Conservation (phyloP, 495 filamentous ascomycete genomes). For the Stereocaulon alpinum region DNA sequence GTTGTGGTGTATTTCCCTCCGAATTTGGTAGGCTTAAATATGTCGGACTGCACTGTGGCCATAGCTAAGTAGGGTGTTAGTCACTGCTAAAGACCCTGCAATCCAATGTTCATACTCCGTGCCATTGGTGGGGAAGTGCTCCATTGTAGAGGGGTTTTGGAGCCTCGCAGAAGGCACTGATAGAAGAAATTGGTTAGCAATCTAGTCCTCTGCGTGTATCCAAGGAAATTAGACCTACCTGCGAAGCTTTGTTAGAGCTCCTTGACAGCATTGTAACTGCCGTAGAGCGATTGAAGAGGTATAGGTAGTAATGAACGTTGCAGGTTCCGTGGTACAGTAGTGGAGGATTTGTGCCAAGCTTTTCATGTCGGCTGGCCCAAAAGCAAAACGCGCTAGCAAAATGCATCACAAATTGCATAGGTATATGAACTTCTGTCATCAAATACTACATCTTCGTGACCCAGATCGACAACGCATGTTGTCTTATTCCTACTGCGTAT, state of each 20-base stretch:
- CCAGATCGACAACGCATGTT: not conserved
- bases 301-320: not conserved
- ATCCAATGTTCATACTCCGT: slow-evolving; percentile 31
- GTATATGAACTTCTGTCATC: not conserved
- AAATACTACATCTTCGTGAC: not conserved
- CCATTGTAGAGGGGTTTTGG: slow-evolving; percentile 30
- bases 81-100: not conserved
- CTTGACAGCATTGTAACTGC: slow-evolving; percentile 8
- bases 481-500: not conserved
- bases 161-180: slow-evolving; percentile 36
- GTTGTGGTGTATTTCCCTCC: slow-evolving; percentile 99
- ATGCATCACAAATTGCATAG: too few species aligned
- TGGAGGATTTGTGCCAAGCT: not conserved
- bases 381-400: not conserved
- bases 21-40: slow-evolving; percentile 98
- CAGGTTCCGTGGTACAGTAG: not conserved
- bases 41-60: slow-evolving; percentile 74
- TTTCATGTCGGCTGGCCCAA: not conserved
- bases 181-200: slow-evolving; percentile 2
- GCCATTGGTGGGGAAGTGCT: slow-evolving; percentile 30
- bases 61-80: slow-evolving; percentile 31
- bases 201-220: not conserved
- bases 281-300: not conserved
- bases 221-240: slow-evolving; percentile 22
- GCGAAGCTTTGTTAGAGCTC: slow-evolving; percentile 18